Evolutionary conservation across 2,329 filamentous ascomycete genomes (phyloP), one percentile per base, ranked within the genome.

Genomic region (Cercospora zeina): DNA sequence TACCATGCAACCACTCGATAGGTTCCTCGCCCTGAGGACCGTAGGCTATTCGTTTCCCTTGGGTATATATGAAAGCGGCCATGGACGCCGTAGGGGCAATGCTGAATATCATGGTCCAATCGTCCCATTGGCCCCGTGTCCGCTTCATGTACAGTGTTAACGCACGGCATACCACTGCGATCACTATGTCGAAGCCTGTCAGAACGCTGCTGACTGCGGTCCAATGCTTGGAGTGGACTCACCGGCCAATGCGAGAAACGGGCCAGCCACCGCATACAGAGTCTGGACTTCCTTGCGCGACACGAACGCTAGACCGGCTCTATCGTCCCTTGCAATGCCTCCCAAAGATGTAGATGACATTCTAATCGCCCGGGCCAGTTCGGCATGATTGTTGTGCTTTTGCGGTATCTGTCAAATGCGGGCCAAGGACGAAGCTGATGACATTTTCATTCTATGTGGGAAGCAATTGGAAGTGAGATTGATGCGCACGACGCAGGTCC

Each of bases 61-160:
- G 55, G 10, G 21, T 19, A 34, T 24, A 49, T 16, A 34, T 58
- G 21, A 58, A 16, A 10, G 39, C 55, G 8, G 55, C 42, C 24
- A 58, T 16, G 5, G 39, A 39, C 7, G 55, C 42, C 37, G 42
- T 19, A 9, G 55, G 55, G n/a, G 39, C 19, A 13, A 58, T 58
- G 39, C 39, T 49, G 31, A 49, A 58, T 10, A 58, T 16, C 55
- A 58, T 58, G 24, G 42, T 58, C 55, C 55, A 58, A 31, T 58
- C 55, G 13, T 58, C 55, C 55, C 55, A 58, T n/a, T 31, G 24
- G 4, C 55, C 55, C 37, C 42, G 36, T 14, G 36, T 58, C n/a
- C 55, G 55, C 39, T 49, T 58, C 19, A 19, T 34, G 19, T 58
- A 49, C 24, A 58, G 16, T 14, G 55, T 39, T n/a, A 58, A 14